Percentiles rank a stretch among this genome's conserved stretches.
These are phyloP conservation scores for Trichosporon sp. DNA, from an alignment of 1,284 basidiomycete genomes.

Conservation along the genomic window DNA sequence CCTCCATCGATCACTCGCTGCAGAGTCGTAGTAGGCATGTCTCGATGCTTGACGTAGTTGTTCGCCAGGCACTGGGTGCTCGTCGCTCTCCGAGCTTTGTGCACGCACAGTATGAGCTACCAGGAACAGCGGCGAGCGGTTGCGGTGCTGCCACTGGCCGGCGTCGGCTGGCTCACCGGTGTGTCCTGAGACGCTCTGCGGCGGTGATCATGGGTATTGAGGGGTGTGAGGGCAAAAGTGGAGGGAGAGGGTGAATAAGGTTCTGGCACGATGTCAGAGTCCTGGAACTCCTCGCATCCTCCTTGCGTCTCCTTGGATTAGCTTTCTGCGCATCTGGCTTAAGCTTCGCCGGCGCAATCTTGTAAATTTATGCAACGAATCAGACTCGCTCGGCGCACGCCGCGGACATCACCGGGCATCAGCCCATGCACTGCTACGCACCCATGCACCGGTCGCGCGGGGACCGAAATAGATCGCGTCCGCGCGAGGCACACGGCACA, in stretches of 20 bases:
- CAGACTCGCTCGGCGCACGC: not conserved
- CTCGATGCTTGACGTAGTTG: not conserved
- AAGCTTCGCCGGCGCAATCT: not conserved
- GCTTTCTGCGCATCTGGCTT: not conserved
- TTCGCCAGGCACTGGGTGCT: not conserved
- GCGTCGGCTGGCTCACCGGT: too few relatives aligned
- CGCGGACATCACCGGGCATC: not conserved
- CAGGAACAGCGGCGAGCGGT: not conserved
- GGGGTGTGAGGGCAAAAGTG: not conserved
- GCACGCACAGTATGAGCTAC: not conserved
- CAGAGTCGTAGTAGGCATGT: not conserved
- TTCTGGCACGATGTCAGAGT: not conserved
- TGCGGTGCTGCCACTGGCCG: not conserved
- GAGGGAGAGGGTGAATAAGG: not conserved
- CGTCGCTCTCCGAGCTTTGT: not conserved
- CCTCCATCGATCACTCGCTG: not conserved
- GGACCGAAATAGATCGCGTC: not conserved
- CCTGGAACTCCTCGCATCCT: not conserved
- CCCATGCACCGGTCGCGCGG: not conserved
- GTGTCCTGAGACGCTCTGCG: not conserved
- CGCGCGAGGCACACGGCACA: not conserved
- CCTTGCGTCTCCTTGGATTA: not conserved
- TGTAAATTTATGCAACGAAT: not conserved
- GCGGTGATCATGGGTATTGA: not conserved
- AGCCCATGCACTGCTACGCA: not conserved